Evolutionary conservation across 352 stramenopile species (phyloP).

Genomic region (Phytophthora lateralis): DNA sequence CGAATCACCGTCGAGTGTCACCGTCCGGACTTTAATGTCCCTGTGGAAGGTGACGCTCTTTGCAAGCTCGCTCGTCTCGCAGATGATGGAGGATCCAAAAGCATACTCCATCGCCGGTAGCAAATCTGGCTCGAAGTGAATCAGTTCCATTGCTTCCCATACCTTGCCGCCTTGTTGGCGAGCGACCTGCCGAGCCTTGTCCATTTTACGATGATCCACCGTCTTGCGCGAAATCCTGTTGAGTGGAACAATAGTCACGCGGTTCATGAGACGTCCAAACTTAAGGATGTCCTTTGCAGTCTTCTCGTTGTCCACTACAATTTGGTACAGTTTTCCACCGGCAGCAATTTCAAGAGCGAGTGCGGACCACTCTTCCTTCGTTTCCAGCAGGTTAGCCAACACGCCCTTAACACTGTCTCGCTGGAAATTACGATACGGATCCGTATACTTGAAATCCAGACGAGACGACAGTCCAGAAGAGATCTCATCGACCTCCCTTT

Average conservation of each 20-base stretch:
- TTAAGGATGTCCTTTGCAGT: constrained; percentile 98
- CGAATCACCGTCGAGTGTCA: constrained; percentile 98
- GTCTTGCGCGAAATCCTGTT: constrained; percentile 95
- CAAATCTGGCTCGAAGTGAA: constrained; percentile 97
- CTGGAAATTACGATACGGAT: constrained; percentile 95
- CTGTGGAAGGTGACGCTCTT: constrained; percentile 88
- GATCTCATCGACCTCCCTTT: constrained; percentile 93
- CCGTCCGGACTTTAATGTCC: constrained; percentile 95
- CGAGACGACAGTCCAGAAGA: constrained; percentile 94
- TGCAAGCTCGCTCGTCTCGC: constrained; percentile 93
- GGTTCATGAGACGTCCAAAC: constrained; percentile 94
- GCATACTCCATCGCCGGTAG: constrained; percentile 97
- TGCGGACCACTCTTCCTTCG: constrained; percentile 93
- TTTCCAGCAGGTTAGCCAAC: constrained; percentile 95
- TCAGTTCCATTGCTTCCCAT: constrained; percentile 94
- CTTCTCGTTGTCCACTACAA: constrained; percentile 99
- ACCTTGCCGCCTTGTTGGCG: constrained; percentile 90
- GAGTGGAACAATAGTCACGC: constrained; percentile 99
- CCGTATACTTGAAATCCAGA: constrained; percentile 96
- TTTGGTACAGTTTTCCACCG: constrained; percentile 98
- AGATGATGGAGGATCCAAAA: constrained; percentile 98
- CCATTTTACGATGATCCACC: constrained; percentile 75
- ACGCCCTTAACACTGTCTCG: constrained; percentile 96
- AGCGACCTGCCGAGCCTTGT: constrained; percentile 86
- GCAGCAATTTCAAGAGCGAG: constrained; percentile 98